Evolutionary conservation across 352 stramenopile species (phyloP).

Genomic region (Elongisporangium undulatum): DNA sequence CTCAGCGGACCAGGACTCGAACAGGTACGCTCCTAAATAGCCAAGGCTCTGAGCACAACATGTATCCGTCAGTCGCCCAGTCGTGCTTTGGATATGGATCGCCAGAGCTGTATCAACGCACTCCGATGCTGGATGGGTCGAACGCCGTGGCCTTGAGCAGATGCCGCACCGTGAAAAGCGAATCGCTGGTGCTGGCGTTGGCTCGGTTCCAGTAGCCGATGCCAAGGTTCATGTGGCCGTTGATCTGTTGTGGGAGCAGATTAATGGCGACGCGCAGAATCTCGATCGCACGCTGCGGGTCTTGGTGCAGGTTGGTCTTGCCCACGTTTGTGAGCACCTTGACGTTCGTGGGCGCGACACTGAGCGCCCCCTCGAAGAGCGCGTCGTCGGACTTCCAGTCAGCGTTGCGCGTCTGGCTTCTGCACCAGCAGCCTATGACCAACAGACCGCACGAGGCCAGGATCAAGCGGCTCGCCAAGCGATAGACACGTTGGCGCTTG

Average conservation of each 20-base stretch:
- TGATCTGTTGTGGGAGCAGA: constrained; percentile 38
- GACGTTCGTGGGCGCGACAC: constrained; percentile 57
- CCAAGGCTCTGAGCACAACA: constrained; percentile 15
- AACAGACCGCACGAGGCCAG: constrained; percentile 16
- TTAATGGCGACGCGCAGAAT: constrained; percentile 30
- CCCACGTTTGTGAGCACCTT: constrained; percentile 75
- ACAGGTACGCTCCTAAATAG: constrained; percentile 32
- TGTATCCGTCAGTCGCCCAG: background rate
- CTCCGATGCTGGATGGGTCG: constrained; percentile 11
- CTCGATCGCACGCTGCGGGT: constrained; percentile 29
- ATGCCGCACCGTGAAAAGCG: constrained; percentile 41
- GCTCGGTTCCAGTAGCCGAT: constrained; percentile 26
- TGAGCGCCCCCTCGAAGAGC: constrained; percentile 53
- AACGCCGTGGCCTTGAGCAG: constrained; percentile 39
- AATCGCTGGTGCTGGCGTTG: constrained; percentile 2
- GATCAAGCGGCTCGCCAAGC: constrained; percentile 1
- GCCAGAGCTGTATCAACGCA: background rate
- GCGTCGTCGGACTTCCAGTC: constrained; percentile 59
- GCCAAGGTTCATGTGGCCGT: constrained; percentile 54
- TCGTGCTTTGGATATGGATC: constrained; percentile 3
- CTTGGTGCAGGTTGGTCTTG: constrained; percentile 50
- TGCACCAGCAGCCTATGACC: constrained; percentile 26
- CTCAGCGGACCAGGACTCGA: constrained; percentile 25
- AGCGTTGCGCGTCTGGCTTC: constrained; percentile 45
- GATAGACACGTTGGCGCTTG: background rate